Evolutionary conservation across 768 basidiomycete species (phyloP).

Genomic region (Leucogyrophana mollusca): DNA sequence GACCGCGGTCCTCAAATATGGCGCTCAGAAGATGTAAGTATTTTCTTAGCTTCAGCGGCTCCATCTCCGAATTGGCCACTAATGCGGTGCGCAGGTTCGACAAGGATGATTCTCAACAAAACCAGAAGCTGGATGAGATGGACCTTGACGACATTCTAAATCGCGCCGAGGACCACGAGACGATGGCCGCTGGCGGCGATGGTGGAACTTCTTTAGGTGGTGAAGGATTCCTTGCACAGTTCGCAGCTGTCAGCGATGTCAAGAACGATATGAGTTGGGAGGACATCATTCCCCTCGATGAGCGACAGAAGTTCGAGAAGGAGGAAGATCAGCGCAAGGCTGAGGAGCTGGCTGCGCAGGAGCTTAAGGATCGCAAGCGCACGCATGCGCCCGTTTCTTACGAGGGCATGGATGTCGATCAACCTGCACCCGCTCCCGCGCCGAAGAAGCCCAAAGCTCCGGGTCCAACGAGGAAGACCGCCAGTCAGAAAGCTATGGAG

Average conservation of each 20-base stretch:
- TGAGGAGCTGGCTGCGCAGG: conserved; percentile 68
- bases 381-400: conserved; percentile 86
- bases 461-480: conserved; percentile 79
- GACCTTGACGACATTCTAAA: conserved; percentile 98
- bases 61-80: conserved; percentile 9
- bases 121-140: conserved; percentile 97
- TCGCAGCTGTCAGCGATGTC: conserved; percentile 95
- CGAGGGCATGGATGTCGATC: conserved; percentile 91
- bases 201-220: conserved; percentile 95
- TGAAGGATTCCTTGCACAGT: conserved; percentile 92
- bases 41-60: conserved; percentile 9
- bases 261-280: conserved; percentile 99
- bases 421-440: conserved; percentile 56
- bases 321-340: conserved; percentile 77
- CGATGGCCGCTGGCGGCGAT: conserved; percentile 76
- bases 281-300: conserved; percentile 95
- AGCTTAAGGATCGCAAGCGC: conserved; percentile 76
- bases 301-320: conserved; percentile 78
- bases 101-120: conserved; percentile 91
- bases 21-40: conserved; percentile 92
- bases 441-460: conserved; percentile 75
- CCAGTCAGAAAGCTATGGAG: conserved; percentile 93
- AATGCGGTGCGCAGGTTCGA: conserved; percentile 68
- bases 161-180: conserved; percentile 96
- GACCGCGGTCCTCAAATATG: conserved; percentile 96